These are phyloP conservation scores for Boletus coccyginus DNA, from an alignment of 768 basidiomycete genomes.

Conservation along the genomic window DNA sequence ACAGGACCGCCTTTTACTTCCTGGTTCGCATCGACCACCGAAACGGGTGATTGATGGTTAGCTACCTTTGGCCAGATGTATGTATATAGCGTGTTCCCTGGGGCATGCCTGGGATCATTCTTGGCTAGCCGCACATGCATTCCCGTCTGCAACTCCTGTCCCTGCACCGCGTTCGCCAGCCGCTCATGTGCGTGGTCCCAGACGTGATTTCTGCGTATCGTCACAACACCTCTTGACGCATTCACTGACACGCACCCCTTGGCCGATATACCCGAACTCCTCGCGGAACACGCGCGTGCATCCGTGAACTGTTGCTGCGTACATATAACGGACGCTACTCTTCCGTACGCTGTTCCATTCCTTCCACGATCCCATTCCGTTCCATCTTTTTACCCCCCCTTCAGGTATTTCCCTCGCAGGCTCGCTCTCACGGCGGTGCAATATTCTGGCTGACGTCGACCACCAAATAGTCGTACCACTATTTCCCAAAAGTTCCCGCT, in stretches of 20 bases:
- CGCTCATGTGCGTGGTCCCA: conserved; percentile 4
- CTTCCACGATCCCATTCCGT: conserved; percentile 6
- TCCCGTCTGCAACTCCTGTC: conserved; percentile 13
- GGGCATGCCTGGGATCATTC: conserved; percentile 9
- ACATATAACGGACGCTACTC: conserved; percentile 22
- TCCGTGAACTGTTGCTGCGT: conserved; percentile 6
- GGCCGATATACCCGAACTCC: conserved; percentile 11
- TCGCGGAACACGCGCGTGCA: conserved; percentile 13
- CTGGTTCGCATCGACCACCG: neutral
- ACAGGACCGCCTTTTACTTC: neutral
- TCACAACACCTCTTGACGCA: conserved; percentile 6
- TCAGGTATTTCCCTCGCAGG: neutral
- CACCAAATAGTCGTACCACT: neutral
- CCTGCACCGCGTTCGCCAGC: conserved; percentile 17
- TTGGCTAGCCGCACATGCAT: conserved; percentile 16
- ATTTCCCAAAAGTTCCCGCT: neutral
- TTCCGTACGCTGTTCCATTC: conserved; percentile 9
- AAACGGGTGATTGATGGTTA: neutral
- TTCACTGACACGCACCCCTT: conserved; percentile 8
- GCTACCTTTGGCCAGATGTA: conserved; percentile 2
- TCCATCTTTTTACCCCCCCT: neutral
- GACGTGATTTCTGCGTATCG: conserved; percentile 1
- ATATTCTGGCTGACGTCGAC: conserved; percentile 1
- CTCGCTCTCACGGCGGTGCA: conserved; percentile 1
- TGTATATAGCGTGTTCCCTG: conserved; percentile 14